Evolutionary conservation across 306 rosid genomes (phyloP).

Genomic region (Cercis canadensis): DNA sequence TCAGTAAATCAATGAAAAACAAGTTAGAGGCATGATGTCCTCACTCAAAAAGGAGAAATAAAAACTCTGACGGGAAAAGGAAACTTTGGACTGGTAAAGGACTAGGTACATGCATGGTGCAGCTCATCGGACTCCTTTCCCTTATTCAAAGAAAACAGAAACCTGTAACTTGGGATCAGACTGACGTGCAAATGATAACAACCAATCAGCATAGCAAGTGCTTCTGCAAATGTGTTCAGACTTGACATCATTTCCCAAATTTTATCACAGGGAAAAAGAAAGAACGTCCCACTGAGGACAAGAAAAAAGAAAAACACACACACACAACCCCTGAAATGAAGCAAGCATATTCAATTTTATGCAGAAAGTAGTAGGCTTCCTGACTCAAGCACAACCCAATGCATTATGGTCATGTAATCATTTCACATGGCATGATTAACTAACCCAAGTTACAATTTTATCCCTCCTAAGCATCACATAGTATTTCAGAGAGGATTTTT

Average conservation of each 20-base stretch:
- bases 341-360: neutral
- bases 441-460: neutral
- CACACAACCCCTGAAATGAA: neutral
- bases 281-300: neutral
- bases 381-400: neutral
- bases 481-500: neutral
- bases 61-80: no score
- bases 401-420: neutral
- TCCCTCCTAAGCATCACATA: neutral
- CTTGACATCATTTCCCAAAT: constrained; percentile 26
- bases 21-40: no score
- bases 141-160: no score
- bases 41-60: no score
- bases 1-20: no score
- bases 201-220: constrained; percentile 16
- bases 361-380: no score
- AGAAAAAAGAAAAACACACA: no score
- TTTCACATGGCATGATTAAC: neutral
- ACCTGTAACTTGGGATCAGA: neutral
- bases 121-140: no score
- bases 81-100: no score
- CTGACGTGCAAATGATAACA: constrained; percentile 22
- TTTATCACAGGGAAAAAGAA: neutral
- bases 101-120: no score
- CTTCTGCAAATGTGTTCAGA: constrained; percentile 11